Evolutionary conservation across 2,329 filamentous ascomycete genomes (phyloP), one percentile per base, ranked within the genome.

Genomic region (Mollisia scopiformis): DNA sequence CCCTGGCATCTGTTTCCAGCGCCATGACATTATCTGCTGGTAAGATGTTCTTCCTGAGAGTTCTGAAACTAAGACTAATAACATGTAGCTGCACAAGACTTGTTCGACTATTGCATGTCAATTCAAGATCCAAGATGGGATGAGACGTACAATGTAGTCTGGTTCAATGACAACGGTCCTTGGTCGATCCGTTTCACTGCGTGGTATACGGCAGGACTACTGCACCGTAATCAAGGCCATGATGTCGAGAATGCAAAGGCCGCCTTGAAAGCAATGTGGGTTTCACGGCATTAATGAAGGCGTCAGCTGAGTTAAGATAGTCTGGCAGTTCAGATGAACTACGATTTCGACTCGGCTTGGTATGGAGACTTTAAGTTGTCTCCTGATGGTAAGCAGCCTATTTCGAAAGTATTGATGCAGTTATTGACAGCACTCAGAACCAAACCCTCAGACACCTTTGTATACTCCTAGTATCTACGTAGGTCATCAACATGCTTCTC

Each of bases 131-230:
- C 69, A 1, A 69, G 78, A 43, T 80, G 73, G 55, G 78, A 80
- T 61, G 66, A 72, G 7, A 75, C 72, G 1, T 80, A 80, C 64
- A 76, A 78, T 23, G 76, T 75, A 49, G 74, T 80, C 25, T 75
- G 68, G 62, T 80, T 79, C 54, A 71, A 72, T 11, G 75, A 79
- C 50, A 77, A 75, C 2, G 78, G 79, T 0, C 75, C 75, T 21
- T 79, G 77, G 75, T 77, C 74, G 3, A 69, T 74, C 33, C 72
- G 78, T 10, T 80, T 80, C 52, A 79, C 83, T 0, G 77, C 78
- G 0, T 88, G 85, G 85, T 87, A 88, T 69, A 82, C 82, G 0
- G 75, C 82, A 1, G 84, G 85, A 0, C 75, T 88, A 2, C 71
- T 88, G 23, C 80, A 83, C 11, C 77, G 85, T 2, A 84, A 87